These are phyloP conservation scores for Pezicula carpinea DNA, from an alignment of 2,329 filamentous ascomycete species.

Conservation along the genomic window DNA sequence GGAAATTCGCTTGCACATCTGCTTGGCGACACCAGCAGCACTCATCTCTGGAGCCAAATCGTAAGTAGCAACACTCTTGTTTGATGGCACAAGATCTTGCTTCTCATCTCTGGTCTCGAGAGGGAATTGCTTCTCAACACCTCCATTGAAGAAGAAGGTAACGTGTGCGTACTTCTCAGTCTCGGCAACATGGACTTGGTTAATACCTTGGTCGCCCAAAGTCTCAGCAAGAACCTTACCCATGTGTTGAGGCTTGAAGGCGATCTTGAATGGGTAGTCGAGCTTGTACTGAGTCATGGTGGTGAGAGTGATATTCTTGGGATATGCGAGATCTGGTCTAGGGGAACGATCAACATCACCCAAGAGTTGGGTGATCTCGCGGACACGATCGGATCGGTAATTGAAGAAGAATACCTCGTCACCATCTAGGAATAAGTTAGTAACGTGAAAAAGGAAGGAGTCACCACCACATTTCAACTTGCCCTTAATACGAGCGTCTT, in stretches of 20 bases:
- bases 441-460: background rate
- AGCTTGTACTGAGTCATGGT: slow-evolving; percentile 99
- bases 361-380: slow-evolving; percentile 91
- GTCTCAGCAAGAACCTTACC: slow-evolving; percentile 97
- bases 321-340: slow-evolving; percentile 86
- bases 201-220: slow-evolving; percentile 80
- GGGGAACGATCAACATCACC: slow-evolving; percentile 90
- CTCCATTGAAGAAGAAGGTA: slow-evolving; percentile 99
- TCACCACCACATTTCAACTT: slow-evolving; percentile 23
- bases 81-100: slow-evolving; percentile 76
- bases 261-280: slow-evolving; percentile 87
- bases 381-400: slow-evolving; percentile 96
- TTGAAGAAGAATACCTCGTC: slow-evolving; percentile 99
- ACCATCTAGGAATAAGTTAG: slow-evolving; percentile 52
- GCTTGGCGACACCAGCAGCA: slow-evolving; percentile 81
- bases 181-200: slow-evolving; percentile 96
- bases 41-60: slow-evolving; percentile 96
- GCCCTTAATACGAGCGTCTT: slow-evolving; percentile 82
- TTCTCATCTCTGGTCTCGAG: slow-evolving; percentile 85
- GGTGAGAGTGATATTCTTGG: slow-evolving; percentile 79
- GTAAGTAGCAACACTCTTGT: slow-evolving; percentile 87
- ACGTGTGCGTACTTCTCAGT: slow-evolving; percentile 99
- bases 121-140: slow-evolving; percentile 92
- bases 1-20: slow-evolving; percentile 79
- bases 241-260: slow-evolving; percentile 94